Conservation (phyloP, 1,284 basidiomycete species). For the Leccinum griseonigrum region DNA sequence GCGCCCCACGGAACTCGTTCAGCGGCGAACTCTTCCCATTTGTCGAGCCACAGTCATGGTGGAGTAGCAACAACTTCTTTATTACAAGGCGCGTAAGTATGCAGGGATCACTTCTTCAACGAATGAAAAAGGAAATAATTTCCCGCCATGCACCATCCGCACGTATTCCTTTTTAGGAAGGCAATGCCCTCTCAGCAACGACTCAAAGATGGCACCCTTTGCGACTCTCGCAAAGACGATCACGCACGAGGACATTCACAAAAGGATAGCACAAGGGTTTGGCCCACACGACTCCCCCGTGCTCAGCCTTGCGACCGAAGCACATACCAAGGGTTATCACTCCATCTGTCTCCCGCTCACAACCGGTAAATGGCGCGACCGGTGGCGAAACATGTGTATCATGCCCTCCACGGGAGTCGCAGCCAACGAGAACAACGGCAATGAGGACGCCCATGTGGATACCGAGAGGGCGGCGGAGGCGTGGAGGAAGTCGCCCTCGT, state of each 20-base stretch:
- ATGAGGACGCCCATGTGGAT: constrained; percentile 42
- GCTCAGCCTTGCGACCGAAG: constrained; percentile 47
- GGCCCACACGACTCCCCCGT: constrained; percentile 43
- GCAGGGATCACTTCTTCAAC: constrained; percentile 3
- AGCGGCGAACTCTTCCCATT: constrained; percentile 15
- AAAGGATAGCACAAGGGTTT: constrained; percentile 16
- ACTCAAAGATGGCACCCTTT: constrained; percentile 24
- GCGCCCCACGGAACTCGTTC: constrained; percentile 17
- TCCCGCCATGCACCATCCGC: constrained; percentile 22
- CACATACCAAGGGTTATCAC: constrained; percentile 59
- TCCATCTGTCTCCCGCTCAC: constrained; percentile 82
- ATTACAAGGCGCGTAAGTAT: not conserved
- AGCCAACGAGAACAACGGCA: constrained; percentile 24
- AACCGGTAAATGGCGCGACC: constrained; percentile 80
- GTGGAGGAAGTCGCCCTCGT: constrained; percentile 84
- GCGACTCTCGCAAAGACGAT: constrained; percentile 38
- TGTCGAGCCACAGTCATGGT: constrained; percentile 11
- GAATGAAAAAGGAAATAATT: not conserved
- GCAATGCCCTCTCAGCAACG: not conserved
- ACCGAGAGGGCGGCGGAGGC: constrained; percentile 78
- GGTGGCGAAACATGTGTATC: constrained; percentile 91
- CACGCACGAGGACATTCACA: constrained; percentile 40
- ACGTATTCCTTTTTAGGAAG: constrained; percentile 27
- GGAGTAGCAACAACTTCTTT: constrained; percentile 11
- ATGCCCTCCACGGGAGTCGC: constrained; percentile 44